Conservation (phyloP, 2,329 filamentous ascomycete species). For the Trichoderma hamatum region DNA sequence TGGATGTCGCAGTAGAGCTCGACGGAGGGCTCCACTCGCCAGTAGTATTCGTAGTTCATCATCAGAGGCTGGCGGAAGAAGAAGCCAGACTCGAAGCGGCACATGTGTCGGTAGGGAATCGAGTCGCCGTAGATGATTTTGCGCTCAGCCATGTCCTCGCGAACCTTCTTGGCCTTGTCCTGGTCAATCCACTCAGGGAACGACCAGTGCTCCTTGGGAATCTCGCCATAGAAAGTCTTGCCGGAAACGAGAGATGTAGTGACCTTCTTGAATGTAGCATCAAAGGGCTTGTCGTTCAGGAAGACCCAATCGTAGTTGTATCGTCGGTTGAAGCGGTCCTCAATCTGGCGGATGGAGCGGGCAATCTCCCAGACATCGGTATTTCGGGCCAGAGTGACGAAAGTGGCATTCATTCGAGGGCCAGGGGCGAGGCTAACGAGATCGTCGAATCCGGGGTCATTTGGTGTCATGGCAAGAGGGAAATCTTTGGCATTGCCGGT, state of each 20-base stretch:
- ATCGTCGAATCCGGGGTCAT: constrained; percentile 57
- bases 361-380: constrained; percentile 95
- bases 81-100: constrained; percentile 97
- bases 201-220: constrained; percentile 92
- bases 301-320: constrained; percentile 99
- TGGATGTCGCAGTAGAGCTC: constrained; percentile 95
- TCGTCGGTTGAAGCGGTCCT: constrained; percentile 96
- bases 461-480: constrained; percentile 57
- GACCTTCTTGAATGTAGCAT: constrained; percentile 89
- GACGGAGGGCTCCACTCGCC: constrained; percentile 96
- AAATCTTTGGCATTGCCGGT: constrained; percentile 38
- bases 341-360: constrained; percentile 91
- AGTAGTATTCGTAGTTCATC: constrained; percentile 98
- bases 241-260: constrained; percentile 90
- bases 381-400: constrained; percentile 94
- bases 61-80: constrained; percentile 96
- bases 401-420: constrained; percentile 91
- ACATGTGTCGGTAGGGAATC: constrained; percentile 98
- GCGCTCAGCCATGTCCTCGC: constrained; percentile 88
- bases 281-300: constrained; percentile 93
- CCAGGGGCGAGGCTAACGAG: constrained; percentile 60
- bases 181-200: constrained; percentile 96
- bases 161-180: constrained; percentile 85
- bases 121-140: constrained; percentile 99
- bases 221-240: constrained; percentile 86